Evolutionary conservation across 106 monocot species (phyloP), one percentile per base, ranked within the genome.

Genomic region (Chionographis japonica): DNA sequence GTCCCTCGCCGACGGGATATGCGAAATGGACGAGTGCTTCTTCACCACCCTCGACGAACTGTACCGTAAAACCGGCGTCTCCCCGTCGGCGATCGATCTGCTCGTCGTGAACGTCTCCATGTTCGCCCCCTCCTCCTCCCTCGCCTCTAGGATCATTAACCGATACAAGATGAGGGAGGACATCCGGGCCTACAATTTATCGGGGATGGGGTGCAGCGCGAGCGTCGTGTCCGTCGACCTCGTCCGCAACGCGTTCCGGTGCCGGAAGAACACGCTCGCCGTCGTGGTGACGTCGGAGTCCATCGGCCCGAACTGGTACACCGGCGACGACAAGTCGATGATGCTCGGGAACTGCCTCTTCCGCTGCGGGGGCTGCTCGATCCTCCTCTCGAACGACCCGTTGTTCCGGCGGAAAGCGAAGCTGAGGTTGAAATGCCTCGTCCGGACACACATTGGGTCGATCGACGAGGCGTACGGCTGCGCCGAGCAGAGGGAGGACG

Each of bases 131-230:
- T 10, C 79, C 7, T 89, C 93, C 0, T 94, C 93, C 8, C 81
- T 94, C 2, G 68, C 86, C 11, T 52, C 86, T 3, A 42, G 90
- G 19, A 75, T 90, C 17, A 42, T 90, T 37, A 70, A 75, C 66
- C 56, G 77, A 8, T 84, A 84, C 84, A 81, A 76, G 72, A 77
- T 94, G 86, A 54, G 82, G 52, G 93, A 94, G 56, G 89, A 90
- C 71, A 51, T 89, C 19, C 79, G 58, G 63, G 77, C 78, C 6
- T 94, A 66, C 72, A 90, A 94, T 65, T 77, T 94, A 11, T 76
- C 86, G n/a, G 93, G 93, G 8, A 94, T 94, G 93, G 93, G 91
- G 0, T 91, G 91, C 78, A 87, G 87, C 64, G 86, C 91, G 17
- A 87, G 91, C 71, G 63, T 91, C 8, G 63, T 87, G 40, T 72